Evolutionary conservation across 1,284 basidiomycete genomes (phyloP).

Genomic region (Singerocomus rubriflavus): DNA sequence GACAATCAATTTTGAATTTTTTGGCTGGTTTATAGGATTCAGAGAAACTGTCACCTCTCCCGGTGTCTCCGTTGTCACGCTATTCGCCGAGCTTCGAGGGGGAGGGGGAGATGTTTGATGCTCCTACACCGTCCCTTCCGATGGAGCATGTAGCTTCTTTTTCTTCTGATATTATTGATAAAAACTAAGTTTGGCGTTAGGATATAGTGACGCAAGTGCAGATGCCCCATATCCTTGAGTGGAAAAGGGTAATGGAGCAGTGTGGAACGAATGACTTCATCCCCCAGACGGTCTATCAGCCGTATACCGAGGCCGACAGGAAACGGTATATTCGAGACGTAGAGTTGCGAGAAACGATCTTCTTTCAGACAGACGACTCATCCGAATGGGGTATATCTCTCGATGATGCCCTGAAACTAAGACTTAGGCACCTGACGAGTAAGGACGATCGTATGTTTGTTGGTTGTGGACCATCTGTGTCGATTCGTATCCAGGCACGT

Average conservation of each 20-base stretch:
- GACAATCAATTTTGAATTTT: neutral
- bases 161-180: neutral
- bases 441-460: constrained; percentile 64
- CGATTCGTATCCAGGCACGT: constrained; percentile 65
- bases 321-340: constrained; percentile 71
- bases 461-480: constrained; percentile 70
- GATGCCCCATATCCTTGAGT: constrained; percentile 27
- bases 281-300: constrained; percentile 66
- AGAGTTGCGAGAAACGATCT: constrained; percentile 56
- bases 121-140: neutral
- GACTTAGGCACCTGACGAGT: constrained; percentile 41
- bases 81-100: constrained; percentile 6
- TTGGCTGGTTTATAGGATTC: constrained; percentile 9
- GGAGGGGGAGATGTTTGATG: neutral
- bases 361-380: constrained; percentile 53
- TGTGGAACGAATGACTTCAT: constrained; percentile 45
- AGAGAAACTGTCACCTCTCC: constrained; percentile 5
- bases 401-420: constrained; percentile 46
- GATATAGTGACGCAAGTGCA: constrained; percentile 21
- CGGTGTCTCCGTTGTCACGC: constrained; percentile 13
- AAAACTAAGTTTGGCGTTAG: constrained; percentile 18
- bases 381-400: constrained; percentile 56
- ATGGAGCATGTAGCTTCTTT: constrained; percentile 14
- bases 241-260: constrained; percentile 26
- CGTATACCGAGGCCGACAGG: constrained; percentile 69